phyloP scores from a whole-genome alignment of 2,329 filamentous ascomycete genomes.

The Coniochaeta sp. region DNA sequence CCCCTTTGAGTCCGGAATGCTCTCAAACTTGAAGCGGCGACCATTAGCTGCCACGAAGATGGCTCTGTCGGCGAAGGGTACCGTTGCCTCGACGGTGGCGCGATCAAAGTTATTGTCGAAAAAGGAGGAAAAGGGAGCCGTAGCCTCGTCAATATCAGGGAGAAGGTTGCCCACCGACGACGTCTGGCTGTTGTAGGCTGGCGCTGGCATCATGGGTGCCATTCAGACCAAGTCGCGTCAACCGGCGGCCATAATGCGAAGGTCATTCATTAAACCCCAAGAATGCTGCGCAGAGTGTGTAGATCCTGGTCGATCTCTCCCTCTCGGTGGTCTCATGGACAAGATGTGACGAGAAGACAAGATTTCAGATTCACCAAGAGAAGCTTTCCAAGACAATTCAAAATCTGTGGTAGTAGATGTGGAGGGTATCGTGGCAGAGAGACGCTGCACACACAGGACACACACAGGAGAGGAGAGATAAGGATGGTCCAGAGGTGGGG shows the following conservation, averaged over 20 bases:
- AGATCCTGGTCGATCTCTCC: not conserved
- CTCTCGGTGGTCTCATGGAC: not conserved
- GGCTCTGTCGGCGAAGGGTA: slow-evolving; percentile 17
- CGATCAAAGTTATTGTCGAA: slow-evolving; percentile 17
- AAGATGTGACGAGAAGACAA: no score
- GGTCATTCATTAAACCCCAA: not conserved
- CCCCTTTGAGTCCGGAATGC: slow-evolving; percentile 14
- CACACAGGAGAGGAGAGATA: not conserved
- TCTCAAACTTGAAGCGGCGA: slow-evolving; percentile 18
- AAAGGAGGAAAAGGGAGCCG: slow-evolving; percentile 18
- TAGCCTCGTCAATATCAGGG: slow-evolving; percentile 17
- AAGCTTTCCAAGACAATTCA: not conserved
- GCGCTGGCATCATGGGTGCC: not conserved
- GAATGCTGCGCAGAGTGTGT: no score
- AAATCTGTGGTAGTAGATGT: not conserved
- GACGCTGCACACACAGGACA: no score
- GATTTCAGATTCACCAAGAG: not conserved
- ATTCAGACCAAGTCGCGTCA: not conserved
- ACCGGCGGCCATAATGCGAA: not conserved
- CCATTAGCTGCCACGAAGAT: slow-evolving; percentile 19
- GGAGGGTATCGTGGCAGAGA: not conserved
- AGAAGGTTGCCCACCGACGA: slow-evolving; percentile 15
- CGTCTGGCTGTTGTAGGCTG: not conserved
- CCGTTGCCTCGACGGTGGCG: slow-evolving; percentile 17
- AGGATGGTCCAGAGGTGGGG: slow-evolving; percentile 1